Conservation (phyloP, 2,329 filamentous ascomycete species). For the Elsinoe necatrix region DNA sequence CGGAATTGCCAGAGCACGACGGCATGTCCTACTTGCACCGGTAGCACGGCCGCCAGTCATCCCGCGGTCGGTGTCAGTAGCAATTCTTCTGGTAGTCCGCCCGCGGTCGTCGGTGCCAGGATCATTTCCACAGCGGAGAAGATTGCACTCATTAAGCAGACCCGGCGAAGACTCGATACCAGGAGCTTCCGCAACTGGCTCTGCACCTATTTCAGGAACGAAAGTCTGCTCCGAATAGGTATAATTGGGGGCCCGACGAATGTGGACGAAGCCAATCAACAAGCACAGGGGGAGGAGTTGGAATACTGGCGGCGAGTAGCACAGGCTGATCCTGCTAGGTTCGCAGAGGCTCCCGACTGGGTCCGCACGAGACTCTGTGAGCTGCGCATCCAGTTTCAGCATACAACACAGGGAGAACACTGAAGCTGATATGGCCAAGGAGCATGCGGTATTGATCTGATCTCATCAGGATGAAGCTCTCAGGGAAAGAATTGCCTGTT, state of each 20-base stretch:
- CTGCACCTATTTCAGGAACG: neutral
- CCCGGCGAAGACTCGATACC: neutral
- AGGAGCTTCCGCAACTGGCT: neutral
- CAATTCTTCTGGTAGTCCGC: neutral
- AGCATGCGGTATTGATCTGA: neutral
- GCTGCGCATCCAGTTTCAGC: neutral
- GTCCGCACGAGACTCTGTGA: neutral
- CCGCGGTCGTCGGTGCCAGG: neutral
- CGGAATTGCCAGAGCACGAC: neutral
- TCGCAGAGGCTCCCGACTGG: neutral
- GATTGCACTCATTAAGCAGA: neutral
- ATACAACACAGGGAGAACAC: neutral
- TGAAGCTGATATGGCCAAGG: neutral
- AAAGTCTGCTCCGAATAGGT: neutral
- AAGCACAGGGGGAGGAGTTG: neutral
- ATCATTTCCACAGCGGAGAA: neutral
- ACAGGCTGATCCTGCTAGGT: neutral
- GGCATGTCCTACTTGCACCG: neutral
- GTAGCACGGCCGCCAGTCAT: neutral
- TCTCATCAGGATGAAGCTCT: too few relatives aligned
- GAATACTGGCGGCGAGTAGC: neutral
- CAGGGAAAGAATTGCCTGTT: too few relatives aligned
- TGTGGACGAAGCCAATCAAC: neutral
- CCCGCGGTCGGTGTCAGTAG: neutral
- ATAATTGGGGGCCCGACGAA: neutral